phyloP scores from a whole-genome alignment of 2,329 filamentous ascomycete species.

The Pseudocercospora pini-densiflorae region DNA sequence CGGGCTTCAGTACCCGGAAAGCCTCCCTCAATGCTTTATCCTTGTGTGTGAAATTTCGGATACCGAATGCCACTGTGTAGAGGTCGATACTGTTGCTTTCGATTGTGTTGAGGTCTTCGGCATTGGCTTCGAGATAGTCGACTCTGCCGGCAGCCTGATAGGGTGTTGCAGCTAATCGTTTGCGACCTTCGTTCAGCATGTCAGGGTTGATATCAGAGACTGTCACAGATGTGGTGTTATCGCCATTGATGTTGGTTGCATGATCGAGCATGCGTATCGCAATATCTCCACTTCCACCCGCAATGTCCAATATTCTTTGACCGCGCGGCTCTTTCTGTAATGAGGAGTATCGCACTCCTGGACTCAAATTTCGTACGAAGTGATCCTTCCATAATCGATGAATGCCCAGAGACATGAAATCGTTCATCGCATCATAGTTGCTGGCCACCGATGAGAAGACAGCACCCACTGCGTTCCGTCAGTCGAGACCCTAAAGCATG shows the following conservation, averaged over 20 bases:
- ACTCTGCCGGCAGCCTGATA: constrained; percentile 61
- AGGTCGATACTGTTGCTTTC: constrained; percentile 78
- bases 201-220: constrained; percentile 95
- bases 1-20: constrained; percentile 86
- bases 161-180: constrained; percentile 70
- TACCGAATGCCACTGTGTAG: constrained; percentile 97
- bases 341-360: constrained; percentile 64
- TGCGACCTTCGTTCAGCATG: constrained; percentile 88
- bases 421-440: constrained; percentile 98
- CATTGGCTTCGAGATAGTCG: constrained; percentile 88
- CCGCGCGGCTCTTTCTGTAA: constrained; percentile 43
- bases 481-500: background rate
- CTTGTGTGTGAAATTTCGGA: constrained; percentile 96
- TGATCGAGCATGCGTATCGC: constrained; percentile 95
- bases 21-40: constrained; percentile 81
- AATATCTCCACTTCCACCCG: constrained; percentile 96
- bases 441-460: constrained; percentile 96
- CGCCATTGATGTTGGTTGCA: constrained; percentile 77
- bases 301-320: constrained; percentile 88
- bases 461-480: constrained; percentile 64
- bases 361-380: constrained; percentile 90
- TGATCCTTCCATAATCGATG: constrained; percentile 98
- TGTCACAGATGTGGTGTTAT: constrained; percentile 80
- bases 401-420: constrained; percentile 97
- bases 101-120: constrained; percentile 72